Evolutionary conservation across 129 eudicot species (phyloP), one percentile per base, ranked within the genome.

Genomic region (Pseudognaphalium luteoalbum): DNA sequence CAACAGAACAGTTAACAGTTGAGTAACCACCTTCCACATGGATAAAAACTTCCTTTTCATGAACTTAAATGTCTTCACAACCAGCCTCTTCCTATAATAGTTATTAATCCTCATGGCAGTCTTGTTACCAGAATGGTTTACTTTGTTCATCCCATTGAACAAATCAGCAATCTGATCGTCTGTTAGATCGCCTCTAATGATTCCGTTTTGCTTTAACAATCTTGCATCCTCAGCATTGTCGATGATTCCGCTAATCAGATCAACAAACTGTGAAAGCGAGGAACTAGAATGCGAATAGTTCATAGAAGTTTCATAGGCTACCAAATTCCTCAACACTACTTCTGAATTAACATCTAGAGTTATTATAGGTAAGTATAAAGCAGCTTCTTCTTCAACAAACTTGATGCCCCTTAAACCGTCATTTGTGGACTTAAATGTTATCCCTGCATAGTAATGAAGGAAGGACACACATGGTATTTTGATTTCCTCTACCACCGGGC

Each of bases 61-160:
- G 14, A 71, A 66, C 59, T 44, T 80, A 57, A 60, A 25, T n/a
- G 47, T 56, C 85, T 76, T 84, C 54, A 83, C 87, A 6, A 15
- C 67, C 32, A 63, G 1, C 70, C 52, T 79, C 64, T 50, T 84
- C 58, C 82, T 61, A 42, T 72, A 80, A n/a, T 83, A 56, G 20
- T 29, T 61, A 34, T 84, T 86, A 59, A 80, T 66, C 21, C n/a
- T 63, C 7, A 32, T 76, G 19, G 81, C 79, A 0, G 79, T 71
- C 62, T 65, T 41, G 20, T 84, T 80, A 16, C 34, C 52, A 2
- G 68, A 74, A 35, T 70, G 66, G 16, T 76, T 78, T 17, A 80
- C 64, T 76, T 80, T 89, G 41, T 69, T 84, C 35, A 89, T 82
- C 77, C 89, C 89, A 76, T 89, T 86, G 58, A 87, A 89, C 0